phyloP scores from a whole-genome alignment of 2,329 filamentous ascomycete species.

The Penicillium sp. region DNA sequence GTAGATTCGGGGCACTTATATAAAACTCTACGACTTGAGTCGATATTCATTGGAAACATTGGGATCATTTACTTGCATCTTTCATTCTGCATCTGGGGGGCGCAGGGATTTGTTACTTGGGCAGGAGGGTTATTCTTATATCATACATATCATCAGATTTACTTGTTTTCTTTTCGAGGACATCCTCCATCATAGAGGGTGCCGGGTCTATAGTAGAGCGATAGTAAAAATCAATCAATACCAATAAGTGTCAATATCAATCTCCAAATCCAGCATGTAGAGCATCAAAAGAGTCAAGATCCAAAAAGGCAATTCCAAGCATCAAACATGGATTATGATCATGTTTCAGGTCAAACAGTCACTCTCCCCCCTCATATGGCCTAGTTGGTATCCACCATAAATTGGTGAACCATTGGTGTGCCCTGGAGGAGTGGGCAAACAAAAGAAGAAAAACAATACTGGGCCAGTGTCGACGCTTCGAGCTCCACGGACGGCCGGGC shows the following conservation, averaged over 20 bases:
- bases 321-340: neutral
- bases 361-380: no score
- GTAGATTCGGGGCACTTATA: neutral
- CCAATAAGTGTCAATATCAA: no score
- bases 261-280: no score
- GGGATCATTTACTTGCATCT: neutral
- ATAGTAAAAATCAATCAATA: neutral
- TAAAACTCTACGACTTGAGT: neutral
- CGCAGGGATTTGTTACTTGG: slow-evolving; percentile 1
- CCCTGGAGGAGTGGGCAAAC: no score
- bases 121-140: slow-evolving; percentile 14
- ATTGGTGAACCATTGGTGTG: no score
- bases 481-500: no score
- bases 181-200: neutral
- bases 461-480: no score
- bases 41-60: neutral
- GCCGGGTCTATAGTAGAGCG: neutral
- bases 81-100: slow-evolving; percentile 18
- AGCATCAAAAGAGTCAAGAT: no score
- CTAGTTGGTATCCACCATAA: no score
- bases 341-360: neutral
- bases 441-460: no score
- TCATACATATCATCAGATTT: slow-evolving; percentile 8
- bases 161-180: neutral
- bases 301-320: no score